Percentiles rank a stretch among this genome's conserved stretches.
Conservation (phyloP, 1,284 basidiomycete species). For the Thecaphora thlaspeos region DNA sequence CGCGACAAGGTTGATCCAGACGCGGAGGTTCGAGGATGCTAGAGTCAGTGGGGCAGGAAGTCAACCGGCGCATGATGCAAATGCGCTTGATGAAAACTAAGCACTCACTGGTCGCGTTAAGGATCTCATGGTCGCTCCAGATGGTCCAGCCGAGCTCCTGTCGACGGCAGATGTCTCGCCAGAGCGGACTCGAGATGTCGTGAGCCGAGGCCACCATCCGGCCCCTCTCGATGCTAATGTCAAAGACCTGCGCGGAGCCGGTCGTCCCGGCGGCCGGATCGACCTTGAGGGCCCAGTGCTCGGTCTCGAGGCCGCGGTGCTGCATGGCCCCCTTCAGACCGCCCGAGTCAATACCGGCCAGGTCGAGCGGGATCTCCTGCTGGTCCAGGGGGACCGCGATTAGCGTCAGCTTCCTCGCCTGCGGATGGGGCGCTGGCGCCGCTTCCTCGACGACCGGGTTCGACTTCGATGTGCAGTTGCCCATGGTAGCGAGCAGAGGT, state of each 20-base stretch:
- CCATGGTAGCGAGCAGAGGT: slow-evolving; percentile 18
- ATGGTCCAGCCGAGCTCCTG: slow-evolving; percentile 29
- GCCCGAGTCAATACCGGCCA: slow-evolving; percentile 26
- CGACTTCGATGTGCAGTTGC: slow-evolving; percentile 37
- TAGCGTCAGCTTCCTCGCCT: slow-evolving; percentile 25
- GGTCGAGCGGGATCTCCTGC: slow-evolving; percentile 17
- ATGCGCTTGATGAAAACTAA: no score
- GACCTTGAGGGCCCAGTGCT: slow-evolving; percentile 37
- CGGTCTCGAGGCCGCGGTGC: slow-evolving; percentile 30
- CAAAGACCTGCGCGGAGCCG: slow-evolving; percentile 17
- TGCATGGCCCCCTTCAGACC: slow-evolving; percentile 29
- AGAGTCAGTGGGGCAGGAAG: no score
- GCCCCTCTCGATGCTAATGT: slow-evolving; percentile 22
- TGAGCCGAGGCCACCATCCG: slow-evolving; percentile 12
- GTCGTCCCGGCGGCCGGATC: slow-evolving; percentile 6
- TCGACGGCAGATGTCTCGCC: slow-evolving; percentile 15
- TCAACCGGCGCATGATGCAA: no score
- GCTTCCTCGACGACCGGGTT: slow-evolving; percentile 8
- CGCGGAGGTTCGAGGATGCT: no score
- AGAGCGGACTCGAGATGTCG: slow-evolving; percentile 17
- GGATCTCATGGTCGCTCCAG: slow-evolving; percentile 28
- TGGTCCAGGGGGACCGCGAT: slow-evolving; percentile 22
- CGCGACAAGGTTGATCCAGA: no score
- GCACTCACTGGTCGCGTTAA: slow-evolving; percentile 9
- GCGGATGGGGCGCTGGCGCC: slow-evolving; percentile 17